Conservation (phyloP, 805 yeast genomes). For the Lachancea waltii region DNA sequence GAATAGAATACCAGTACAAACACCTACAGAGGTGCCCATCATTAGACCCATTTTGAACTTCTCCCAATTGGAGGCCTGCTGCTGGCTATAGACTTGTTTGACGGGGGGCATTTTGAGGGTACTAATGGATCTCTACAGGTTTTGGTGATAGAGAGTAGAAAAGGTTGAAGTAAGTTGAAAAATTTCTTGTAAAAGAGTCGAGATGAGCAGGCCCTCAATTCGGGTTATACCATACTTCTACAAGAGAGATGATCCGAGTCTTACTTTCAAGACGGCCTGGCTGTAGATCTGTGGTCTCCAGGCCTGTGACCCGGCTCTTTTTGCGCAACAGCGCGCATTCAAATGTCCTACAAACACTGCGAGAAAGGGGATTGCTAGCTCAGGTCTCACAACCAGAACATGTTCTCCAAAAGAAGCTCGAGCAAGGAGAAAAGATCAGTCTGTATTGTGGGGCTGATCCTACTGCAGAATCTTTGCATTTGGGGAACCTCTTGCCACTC, state of each 20-base stretch:
- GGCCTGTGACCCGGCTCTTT: not conserved
- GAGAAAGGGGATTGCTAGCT: conserved; percentile 25
- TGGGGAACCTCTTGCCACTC: conserved; percentile 86
- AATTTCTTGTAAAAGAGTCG: not conserved
- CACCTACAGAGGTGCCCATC: conserved; percentile 86
- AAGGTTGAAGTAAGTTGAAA: not conserved
- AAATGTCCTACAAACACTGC: conserved; percentile 15
- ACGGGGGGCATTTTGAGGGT: conserved; percentile 44
- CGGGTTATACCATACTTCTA: not conserved
- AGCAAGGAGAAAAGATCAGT: conserved; percentile 37
- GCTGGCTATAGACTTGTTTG: conserved; percentile 51
- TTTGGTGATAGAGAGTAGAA: not conserved
- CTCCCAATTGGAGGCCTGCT: conserved; percentile 82
- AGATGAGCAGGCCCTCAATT: not conserved
- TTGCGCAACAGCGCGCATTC: not conserved
- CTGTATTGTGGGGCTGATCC: conserved; percentile 97
- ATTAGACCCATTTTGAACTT: conserved; percentile 97
- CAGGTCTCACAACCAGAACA: conserved; percentile 29
- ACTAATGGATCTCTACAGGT: not conserved
- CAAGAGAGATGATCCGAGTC: not conserved
- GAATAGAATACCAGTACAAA: conserved; percentile 88
- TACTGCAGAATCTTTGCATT: conserved; percentile 79
- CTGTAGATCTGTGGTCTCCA: not conserved
- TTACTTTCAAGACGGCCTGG: not conserved
- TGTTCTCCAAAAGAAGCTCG: conserved; percentile 11